Evolutionary conservation across 2,329 filamentous ascomycete genomes (phyloP).

Genomic region (Scytalidium sp.): DNA sequence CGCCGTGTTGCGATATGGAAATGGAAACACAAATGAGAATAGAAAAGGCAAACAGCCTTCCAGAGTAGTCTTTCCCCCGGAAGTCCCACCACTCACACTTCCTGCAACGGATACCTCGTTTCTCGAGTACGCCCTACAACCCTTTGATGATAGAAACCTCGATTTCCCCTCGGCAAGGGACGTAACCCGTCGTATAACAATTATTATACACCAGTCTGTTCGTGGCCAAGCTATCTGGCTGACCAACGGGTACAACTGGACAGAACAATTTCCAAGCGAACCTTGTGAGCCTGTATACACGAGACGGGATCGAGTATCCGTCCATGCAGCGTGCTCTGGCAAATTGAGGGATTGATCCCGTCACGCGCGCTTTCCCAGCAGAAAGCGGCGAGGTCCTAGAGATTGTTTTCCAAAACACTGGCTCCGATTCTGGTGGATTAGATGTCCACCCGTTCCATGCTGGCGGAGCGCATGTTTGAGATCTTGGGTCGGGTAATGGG

Average conservation of each 20-base stretch:
- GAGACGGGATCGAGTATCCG: slow-evolving; percentile 30
- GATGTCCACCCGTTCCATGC: slow-evolving; percentile 42
- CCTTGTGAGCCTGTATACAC: slow-evolving; percentile 39
- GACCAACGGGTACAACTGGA: slow-evolving; percentile 30
- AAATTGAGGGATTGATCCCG: slow-evolving; percentile 38
- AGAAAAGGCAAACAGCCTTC: too few species aligned
- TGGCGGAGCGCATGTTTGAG: slow-evolving; percentile 38
- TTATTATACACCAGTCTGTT: slow-evolving; percentile 20
- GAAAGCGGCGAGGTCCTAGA: slow-evolving; percentile 40
- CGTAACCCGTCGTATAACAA: slow-evolving; percentile 31
- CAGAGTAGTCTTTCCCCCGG: too few species aligned
- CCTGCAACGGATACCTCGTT: slow-evolving; percentile 15
- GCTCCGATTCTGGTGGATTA: slow-evolving; percentile 29
- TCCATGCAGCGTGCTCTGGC: slow-evolving; percentile 35
- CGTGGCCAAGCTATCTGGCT: slow-evolving; percentile 13
- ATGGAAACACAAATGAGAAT: too few species aligned
- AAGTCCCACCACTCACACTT: slow-evolving; percentile 15
- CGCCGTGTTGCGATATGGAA: slow-evolving; percentile 37
- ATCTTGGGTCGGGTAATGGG: slow-evolving; percentile 39
- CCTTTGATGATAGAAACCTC: slow-evolving; percentile 11
- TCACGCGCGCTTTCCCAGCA: slow-evolving; percentile 34
- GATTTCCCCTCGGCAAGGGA: slow-evolving; percentile 23
- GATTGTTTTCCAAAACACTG: slow-evolving; percentile 35
- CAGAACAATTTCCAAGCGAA: slow-evolving; percentile 27
- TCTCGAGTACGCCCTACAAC: slow-evolving; percentile 28